Conservation (phyloP, 768 basidiomycete species). For the Suillus decipiens region DNA sequence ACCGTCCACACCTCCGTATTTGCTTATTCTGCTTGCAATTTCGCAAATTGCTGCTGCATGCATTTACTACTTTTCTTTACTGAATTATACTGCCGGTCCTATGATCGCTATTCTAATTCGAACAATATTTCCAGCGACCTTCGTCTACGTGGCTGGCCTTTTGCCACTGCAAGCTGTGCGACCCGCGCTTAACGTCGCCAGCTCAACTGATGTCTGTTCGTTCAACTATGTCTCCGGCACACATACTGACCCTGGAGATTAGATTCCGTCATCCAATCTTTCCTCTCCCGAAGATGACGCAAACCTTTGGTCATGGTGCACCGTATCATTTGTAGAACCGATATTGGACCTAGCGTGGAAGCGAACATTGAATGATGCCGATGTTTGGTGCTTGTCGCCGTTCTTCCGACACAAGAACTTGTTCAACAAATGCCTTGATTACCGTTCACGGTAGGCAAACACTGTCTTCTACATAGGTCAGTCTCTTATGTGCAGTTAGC, state of each 20-base stretch:
- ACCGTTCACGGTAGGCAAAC: slow-evolving; percentile 41
- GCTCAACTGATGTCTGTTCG: slow-evolving; percentile 44
- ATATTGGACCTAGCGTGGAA: slow-evolving; percentile 52
- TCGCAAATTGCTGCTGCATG: slow-evolving; percentile 38
- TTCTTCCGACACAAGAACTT: slow-evolving; percentile 69
- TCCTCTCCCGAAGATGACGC: slow-evolving; percentile 69
- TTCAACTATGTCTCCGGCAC: slow-evolving; percentile 12
- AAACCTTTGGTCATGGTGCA: slow-evolving; percentile 65
- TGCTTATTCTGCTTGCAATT: slow-evolving; percentile 45
- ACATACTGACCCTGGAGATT: slow-evolving; percentile 13
- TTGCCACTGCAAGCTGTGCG: slow-evolving; percentile 49
- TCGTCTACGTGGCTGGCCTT: slow-evolving; percentile 56
- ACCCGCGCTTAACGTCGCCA: slow-evolving; percentile 52
- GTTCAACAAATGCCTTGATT: slow-evolving; percentile 62
- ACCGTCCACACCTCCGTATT: slow-evolving; percentile 54
- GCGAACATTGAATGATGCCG: slow-evolving; percentile 44
- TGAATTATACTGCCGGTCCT: slow-evolving; percentile 16
- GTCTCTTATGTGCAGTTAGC: slow-evolving; percentile 28
- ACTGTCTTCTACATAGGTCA: slow-evolving; percentile 7
- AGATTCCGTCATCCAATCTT: slow-evolving; percentile 51
- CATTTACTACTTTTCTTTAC: slow-evolving; percentile 37
- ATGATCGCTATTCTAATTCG: slow-evolving; percentile 31
- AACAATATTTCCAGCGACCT: slow-evolving; percentile 37
- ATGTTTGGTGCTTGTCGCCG: slow-evolving; percentile 69
- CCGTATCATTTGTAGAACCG: slow-evolving; percentile 66